These are phyloP conservation scores for Tetradesmus lagerheimii DNA, from an alignment of 139 green algal species.

Conservation along the genomic window DNA sequence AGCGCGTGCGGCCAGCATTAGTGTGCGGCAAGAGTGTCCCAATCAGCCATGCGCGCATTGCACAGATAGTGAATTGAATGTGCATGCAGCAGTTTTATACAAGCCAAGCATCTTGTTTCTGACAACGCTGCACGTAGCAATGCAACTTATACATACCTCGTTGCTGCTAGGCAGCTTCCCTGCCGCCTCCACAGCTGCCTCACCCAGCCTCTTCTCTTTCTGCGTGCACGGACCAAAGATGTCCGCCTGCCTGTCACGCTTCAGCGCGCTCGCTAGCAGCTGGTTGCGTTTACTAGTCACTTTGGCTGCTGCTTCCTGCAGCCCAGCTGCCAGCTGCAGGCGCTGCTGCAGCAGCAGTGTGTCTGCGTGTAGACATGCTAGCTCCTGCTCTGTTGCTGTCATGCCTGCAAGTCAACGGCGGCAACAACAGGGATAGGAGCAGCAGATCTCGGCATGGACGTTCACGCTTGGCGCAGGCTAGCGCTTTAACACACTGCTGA, in stretches of 20 bases:
- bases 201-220: conserved; percentile 61
- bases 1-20: no score
- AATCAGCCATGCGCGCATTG: no score
- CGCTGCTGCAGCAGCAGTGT: conserved; percentile 60
- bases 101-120: background rate
- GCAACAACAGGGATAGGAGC: no score
- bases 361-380: conserved; percentile 76
- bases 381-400: conserved; percentile 63
- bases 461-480: no score
- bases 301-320: conserved; percentile 44
- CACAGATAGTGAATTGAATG: background rate
- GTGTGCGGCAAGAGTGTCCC: no score
- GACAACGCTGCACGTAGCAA: background rate
- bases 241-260: conserved; percentile 55
- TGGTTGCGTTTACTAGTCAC: conserved; percentile 21
- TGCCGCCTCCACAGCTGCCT: conserved; percentile 48
- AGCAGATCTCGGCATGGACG: no score
- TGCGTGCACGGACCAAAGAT: conserved; percentile 71
- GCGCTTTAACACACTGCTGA: no score
- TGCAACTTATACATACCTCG: conserved; percentile 1
- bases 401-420: conserved; percentile 61
- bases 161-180: conserved; percentile 47
- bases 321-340: conserved; percentile 69
- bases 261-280: background rate
- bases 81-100: background rate